phyloP scores from a whole-genome alignment of 257 asterid species.

The Paulownia fortunei region DNA sequence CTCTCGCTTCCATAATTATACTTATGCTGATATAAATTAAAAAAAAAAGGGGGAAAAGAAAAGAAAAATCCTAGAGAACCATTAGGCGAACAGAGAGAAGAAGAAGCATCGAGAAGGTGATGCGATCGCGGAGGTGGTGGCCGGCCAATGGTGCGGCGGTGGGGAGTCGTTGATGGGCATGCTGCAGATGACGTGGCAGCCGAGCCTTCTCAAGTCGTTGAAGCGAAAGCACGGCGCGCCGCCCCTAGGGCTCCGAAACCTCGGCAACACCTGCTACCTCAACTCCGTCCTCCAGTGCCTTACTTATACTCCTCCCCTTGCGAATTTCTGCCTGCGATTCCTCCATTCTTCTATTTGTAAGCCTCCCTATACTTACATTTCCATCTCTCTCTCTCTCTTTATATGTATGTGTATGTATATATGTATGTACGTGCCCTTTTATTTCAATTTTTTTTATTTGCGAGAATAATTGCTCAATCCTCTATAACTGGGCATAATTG shows the following conservation, averaged over 20 bases:
- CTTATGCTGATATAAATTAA: not conserved
- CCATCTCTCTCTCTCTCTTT: not conserved
- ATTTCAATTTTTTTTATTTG: conserved; percentile 2
- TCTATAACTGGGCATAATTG: not conserved
- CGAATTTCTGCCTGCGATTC: conserved; percentile 84
- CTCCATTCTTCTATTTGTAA: conserved; percentile 86
- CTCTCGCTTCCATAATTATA: conserved; percentile 4
- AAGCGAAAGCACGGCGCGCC: conserved; percentile 83
- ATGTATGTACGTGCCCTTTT: conserved; percentile 1
- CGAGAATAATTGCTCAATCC: not conserved
- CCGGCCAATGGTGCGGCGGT: conserved; percentile 63
- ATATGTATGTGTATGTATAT: not conserved
- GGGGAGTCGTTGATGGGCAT: conserved; percentile 74
- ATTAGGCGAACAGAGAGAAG: conserved; percentile 1
- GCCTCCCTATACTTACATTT: not conserved
- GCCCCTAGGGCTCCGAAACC: conserved; percentile 92
- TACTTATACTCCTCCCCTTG: conserved; percentile 95
- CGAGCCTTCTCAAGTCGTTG: conserved; percentile 65
- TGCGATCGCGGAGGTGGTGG: conserved; percentile 64
- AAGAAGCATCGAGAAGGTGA: conserved; percentile 43
- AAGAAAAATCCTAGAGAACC: conserved; percentile 12
- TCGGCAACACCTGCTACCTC: conserved; percentile 95
- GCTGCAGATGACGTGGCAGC: conserved; percentile 99
- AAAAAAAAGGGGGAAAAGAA: not conserved
- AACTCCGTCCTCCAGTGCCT: conserved; percentile 99